Base-by-base conservation (phyloP, 129 eudicot genomes). In the Silybum marianum region DNA sequence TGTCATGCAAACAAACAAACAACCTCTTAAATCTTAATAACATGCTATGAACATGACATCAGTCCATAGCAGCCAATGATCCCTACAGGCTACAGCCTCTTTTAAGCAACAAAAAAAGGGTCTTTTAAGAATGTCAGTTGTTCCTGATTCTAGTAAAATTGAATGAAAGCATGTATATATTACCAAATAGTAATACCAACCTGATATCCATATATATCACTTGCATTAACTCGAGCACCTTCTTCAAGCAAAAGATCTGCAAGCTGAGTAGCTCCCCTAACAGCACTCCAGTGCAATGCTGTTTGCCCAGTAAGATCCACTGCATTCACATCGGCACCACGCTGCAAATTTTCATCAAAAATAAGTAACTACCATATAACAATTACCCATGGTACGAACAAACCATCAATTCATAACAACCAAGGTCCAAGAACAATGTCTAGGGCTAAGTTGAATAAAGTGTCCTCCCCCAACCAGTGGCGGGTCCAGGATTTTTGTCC, bases 281-380 rank as follows among this genome's bases (percentile, higher is more conserved):
- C 99, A 8, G 98, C 99, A 88, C 99, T 93, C 99, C 99, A 96
- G 75, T 96, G 99, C 74, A 96, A 80, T 78, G 99, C 98, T 24
- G 99, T 90, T 89, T 96, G 98, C 77, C 99, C 98, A 24, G 96
- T 91, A 83, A 90, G 92, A 88, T 96, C 99, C 51, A 89, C 89
- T 22, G 99, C 97, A 87, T 90, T 88, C 70, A 93, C 94, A 87
- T 96, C 97, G 9, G 95, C 98, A 69, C 99, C 99, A 77, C 89
- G 97, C 99, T 96, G 91, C 80, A 83, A 60, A 28, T 44, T 83
- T 72, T 75, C 79, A 76, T 65, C 24, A 66, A 58, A 24, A 67
- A 25, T 32, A 36, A n/a, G 14, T 72, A 54, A 58, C 73, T 32
- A 75, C 74, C 72, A 74, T 9, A 19, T 48, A 66, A 30, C 84